Evolutionary conservation across 148 eudicot species (phyloP).

Genomic region (Rhododendron henanense): DNA sequence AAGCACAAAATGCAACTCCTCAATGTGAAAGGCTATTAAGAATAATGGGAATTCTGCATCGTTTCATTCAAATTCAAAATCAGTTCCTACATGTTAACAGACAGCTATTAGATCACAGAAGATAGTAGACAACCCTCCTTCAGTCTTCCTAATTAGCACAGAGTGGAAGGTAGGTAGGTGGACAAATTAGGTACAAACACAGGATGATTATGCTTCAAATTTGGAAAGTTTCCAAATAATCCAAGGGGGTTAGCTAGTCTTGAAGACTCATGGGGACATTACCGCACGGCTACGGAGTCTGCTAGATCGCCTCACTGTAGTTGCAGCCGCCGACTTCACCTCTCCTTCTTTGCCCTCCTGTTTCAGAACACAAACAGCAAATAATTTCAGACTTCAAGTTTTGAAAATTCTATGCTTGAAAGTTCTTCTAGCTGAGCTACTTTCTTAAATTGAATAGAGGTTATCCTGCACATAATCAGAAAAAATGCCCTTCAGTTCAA

Average conservation of each 20-base stretch:
- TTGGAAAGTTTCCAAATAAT: neutral
- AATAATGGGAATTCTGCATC: neutral
- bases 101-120: neutral
- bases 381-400: neutral
- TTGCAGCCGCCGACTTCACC: conserved; percentile 17
- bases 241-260: neutral
- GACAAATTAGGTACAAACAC: conserved; percentile 11
- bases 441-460: neutral
- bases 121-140: neutral
- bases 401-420: neutral
- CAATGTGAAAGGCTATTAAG: neutral
- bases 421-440: neutral
- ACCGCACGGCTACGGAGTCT: conserved; percentile 41
- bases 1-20: neutral
- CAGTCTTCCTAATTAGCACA: neutral
- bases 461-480: neutral
- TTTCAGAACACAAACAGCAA: neutral
- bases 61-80: neutral
- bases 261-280: conserved; percentile 41
- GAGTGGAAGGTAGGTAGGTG: neutral
- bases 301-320: conserved; percentile 58
- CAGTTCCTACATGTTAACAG: conserved; percentile 10
- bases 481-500: neutral
- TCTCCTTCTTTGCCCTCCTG: conserved; percentile 33
- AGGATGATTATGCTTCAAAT: conserved; percentile 20